Percentiles rank a stretch among this genome's conserved stretches.
Conservation (phyloP, 2,329 filamentous ascomycete genomes). For the Arthrinium phaeospermum region DNA sequence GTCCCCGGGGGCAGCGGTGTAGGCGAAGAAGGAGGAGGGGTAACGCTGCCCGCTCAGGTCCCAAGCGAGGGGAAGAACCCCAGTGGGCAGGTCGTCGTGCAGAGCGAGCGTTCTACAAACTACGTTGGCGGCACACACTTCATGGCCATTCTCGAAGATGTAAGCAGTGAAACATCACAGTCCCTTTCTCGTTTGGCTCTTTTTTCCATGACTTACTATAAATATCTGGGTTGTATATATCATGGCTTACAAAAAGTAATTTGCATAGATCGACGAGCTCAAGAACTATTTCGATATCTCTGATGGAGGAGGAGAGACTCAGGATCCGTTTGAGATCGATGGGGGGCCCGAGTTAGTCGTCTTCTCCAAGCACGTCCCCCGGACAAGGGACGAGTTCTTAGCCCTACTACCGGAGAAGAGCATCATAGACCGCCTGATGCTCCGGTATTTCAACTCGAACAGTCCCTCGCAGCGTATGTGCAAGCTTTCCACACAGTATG, state of each 20-base stretch:
- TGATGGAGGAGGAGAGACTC: constrained; percentile 36
- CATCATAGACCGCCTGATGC: constrained; percentile 56
- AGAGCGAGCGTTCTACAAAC: constrained; percentile 49
- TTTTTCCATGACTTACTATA: neutral
- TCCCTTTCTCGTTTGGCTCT: neutral
- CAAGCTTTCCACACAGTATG: neutral
- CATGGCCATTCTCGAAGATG: constrained; percentile 65
- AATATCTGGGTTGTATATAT: neutral
- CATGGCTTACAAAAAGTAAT: constrained; percentile 23
- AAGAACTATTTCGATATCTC: constrained; percentile 62
- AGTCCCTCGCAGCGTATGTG: constrained; percentile 57
- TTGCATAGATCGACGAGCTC: constrained; percentile 60
- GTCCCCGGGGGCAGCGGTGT: constrained; percentile 29
- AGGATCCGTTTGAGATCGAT: constrained; percentile 39
- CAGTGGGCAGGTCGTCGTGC: constrained; percentile 52
- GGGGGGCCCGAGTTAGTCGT: constrained; percentile 51
- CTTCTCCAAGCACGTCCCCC: constrained; percentile 44
- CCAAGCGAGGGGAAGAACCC: constrained; percentile 22
- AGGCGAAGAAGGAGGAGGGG: neutral
- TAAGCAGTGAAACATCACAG: constrained; percentile 38
- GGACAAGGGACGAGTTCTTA: constrained; percentile 53
- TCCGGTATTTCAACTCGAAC: constrained; percentile 59
- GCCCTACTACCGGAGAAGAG: constrained; percentile 51
- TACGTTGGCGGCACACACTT: constrained; percentile 66
- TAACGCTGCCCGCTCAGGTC: neutral